These are phyloP conservation scores for Cyberlindnera suaveolens DNA, from an alignment of 805 yeast species.

Conservation along the genomic window DNA sequence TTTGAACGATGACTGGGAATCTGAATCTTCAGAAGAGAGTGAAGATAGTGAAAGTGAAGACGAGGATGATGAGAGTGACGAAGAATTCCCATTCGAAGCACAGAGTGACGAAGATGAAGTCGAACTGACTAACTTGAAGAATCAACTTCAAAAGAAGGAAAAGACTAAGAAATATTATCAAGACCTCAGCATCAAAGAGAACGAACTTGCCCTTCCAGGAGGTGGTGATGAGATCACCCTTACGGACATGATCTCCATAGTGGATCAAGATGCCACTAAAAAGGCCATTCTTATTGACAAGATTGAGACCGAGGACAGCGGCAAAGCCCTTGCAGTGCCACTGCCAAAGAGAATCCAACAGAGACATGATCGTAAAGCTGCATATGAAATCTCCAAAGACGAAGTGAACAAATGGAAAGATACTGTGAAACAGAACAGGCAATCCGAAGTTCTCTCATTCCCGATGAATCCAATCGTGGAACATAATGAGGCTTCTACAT, in stretches of 20 bases:
- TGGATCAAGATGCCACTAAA: conserved; percentile 42
- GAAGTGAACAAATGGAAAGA: conserved; percentile 90
- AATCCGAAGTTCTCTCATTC: conserved; percentile 79
- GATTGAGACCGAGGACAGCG: conserved; percentile 28
- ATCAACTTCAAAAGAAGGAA: conserved; percentile 30
- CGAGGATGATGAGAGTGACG: conserved; percentile 30
- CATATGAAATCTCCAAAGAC: conserved; percentile 81
- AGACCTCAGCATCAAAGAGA: conserved; percentile 53
- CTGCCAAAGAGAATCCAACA: conserved; percentile 81
- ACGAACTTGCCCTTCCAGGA: conserved; percentile 64
- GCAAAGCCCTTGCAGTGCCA: conserved; percentile 65
- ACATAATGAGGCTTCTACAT: conserved; percentile 47
- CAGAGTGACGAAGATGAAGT: conserved; percentile 42
- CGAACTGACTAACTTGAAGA: conserved; percentile 46
- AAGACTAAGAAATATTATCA: conserved; percentile 42
- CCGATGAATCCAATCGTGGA: conserved; percentile 50
- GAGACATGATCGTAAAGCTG: conserved; percentile 81
- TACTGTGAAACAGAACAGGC: conserved; percentile 67
- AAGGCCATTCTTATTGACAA: conserved; percentile 42
- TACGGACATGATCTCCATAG: conserved; percentile 69
- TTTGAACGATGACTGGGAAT: conserved; percentile 13
- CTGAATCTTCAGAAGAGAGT: conserved; percentile 22
- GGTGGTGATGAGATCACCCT: conserved; percentile 53
- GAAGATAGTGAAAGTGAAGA: conserved; percentile 21
- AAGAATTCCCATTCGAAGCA: conserved; percentile 36